phyloP scores from a whole-genome alignment of 208 protist species.

The Wallacemonas sp. region DNA sequence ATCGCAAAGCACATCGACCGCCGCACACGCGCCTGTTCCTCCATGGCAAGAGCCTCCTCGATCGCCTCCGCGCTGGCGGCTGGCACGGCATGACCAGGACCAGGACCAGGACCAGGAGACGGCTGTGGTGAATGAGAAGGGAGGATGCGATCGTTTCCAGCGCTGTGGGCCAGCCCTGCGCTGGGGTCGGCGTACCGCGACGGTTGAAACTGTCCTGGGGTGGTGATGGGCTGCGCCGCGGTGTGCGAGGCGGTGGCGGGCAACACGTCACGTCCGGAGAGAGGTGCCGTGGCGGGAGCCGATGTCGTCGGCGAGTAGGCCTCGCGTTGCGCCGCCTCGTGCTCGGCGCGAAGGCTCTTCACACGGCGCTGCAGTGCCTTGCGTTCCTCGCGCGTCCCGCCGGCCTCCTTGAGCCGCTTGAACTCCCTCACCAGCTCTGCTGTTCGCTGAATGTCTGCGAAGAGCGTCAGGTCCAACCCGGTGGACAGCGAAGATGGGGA shows the following conservation, averaged over 20 bases:
- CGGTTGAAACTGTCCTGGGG: neutral
- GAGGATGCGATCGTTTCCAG: too few species aligned
- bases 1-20: constrained; percentile 55
- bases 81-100: too few species aligned
- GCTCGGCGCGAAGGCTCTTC: constrained; percentile 19
- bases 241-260: constrained; percentile 10
- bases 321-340: too few species aligned
- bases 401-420: constrained; percentile 34
- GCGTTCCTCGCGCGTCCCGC: constrained; percentile 33
- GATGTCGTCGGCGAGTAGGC: too few species aligned
- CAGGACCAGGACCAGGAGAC: too few species aligned
- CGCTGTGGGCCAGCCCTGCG: too few species aligned
- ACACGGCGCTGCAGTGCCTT: constrained; percentile 27
- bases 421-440: constrained; percentile 42
- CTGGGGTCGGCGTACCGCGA: constrained; percentile 1
- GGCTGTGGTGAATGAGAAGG: too few species aligned
- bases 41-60: constrained; percentile 1
- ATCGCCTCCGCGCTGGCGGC: neutral
- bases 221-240: too few species aligned
- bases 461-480: constrained; percentile 20
- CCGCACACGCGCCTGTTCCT: constrained; percentile 14
- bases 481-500: neutral
- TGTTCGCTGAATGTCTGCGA: constrained; percentile 42
- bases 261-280: too few species aligned
- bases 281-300: too few species aligned